phyloP scores from a whole-genome alignment of 768 basidiomycete genomes.

The Serendipita sp. region DNA sequence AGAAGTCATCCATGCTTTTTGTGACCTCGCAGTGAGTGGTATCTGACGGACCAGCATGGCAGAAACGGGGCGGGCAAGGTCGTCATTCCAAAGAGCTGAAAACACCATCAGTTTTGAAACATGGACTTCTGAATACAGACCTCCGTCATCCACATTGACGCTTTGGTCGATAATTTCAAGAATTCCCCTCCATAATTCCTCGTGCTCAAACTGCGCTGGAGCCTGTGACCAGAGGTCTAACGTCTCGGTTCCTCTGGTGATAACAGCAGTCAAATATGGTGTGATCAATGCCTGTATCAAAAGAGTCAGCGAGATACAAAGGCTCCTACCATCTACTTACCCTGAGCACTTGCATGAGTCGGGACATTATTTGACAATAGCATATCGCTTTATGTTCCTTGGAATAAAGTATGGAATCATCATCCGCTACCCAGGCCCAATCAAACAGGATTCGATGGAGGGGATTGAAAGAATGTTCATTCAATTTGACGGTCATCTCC shows the following conservation, averaged over 20 bases:
- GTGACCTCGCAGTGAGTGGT: slow-evolving; percentile 19
- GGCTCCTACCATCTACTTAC: slow-evolving; percentile 22
- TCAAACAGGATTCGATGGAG: slow-evolving; percentile 84
- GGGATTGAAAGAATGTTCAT: slow-evolving; percentile 80
- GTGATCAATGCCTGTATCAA: slow-evolving; percentile 57
- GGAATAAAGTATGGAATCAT: slow-evolving; percentile 14
- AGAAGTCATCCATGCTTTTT: background rate
- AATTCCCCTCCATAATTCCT: slow-evolving; percentile 44
- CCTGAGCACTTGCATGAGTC: slow-evolving; percentile 78
- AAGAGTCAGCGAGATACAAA: background rate
- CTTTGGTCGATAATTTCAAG: slow-evolving; percentile 49
- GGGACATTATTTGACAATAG: slow-evolving; percentile 57
- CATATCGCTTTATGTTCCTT: slow-evolving; percentile 38
- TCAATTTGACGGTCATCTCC: slow-evolving; percentile 81
- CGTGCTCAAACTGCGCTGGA: slow-evolving; percentile 17
- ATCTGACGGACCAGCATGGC: slow-evolving; percentile 50
- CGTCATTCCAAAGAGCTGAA: slow-evolving; percentile 79
- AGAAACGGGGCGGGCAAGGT: slow-evolving; percentile 49
- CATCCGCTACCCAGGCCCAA: slow-evolving; percentile 48
- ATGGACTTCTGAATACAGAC: slow-evolving; percentile 26
- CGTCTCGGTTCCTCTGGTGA: slow-evolving; percentile 47
- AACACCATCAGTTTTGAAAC: background rate
- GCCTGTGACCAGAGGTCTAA: slow-evolving; percentile 33
- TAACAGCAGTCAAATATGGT: slow-evolving; percentile 70
- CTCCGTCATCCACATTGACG: slow-evolving; percentile 61